A percentile compares a stretch with the other conserved stretches of the same genome.
These are phyloP conservation scores for Trametes hirsuta DNA, from an alignment of 1,284 basidiomycete species.

Conservation along the genomic window DNA sequence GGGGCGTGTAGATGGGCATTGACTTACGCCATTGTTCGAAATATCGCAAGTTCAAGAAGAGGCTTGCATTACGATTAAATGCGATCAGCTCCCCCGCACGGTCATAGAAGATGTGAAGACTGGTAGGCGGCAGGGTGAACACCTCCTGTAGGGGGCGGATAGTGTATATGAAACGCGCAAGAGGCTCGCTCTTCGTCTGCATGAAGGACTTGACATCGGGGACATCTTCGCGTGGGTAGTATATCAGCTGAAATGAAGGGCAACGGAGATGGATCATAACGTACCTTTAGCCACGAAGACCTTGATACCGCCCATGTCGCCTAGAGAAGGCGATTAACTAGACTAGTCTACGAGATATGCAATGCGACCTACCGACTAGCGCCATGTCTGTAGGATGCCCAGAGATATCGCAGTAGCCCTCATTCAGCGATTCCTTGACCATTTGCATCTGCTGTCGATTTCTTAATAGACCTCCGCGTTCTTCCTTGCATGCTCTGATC, in stretches of 20 bases:
- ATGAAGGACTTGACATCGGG: conserved; percentile 54
- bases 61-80: conserved; percentile 89
- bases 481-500: conserved; percentile 75
- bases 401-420: conserved; percentile 83
- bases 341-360: neutral
- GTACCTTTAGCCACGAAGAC: conserved; percentile 73
- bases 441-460: conserved; percentile 71
- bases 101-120: conserved; percentile 90
- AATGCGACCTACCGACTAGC: conserved; percentile 51
- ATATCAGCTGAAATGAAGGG: conserved; percentile 3
- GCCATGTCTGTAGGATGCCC: conserved; percentile 68
- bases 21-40: conserved; percentile 89
- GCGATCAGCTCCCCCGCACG: conserved; percentile 83
- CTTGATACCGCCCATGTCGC: conserved; percentile 65
- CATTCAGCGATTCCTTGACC: conserved; percentile 76
- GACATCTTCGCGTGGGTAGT: conserved; percentile 48
- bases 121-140: conserved; percentile 67
- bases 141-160: conserved; percentile 59
- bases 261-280: conserved; percentile 10
- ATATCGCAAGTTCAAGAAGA: conserved; percentile 91
- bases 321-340: conserved; percentile 36
- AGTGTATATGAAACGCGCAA: conserved; percentile 73
- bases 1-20: neutral
- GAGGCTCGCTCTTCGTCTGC: conserved; percentile 49
- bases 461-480: conserved; percentile 62